A percentile compares a stretch with the other conserved stretches of the same genome.
Evolutionary conservation across 495 filamentous ascomycete genomes (phyloP).

Genomic region (Hypoxylon cercidicola): DNA sequence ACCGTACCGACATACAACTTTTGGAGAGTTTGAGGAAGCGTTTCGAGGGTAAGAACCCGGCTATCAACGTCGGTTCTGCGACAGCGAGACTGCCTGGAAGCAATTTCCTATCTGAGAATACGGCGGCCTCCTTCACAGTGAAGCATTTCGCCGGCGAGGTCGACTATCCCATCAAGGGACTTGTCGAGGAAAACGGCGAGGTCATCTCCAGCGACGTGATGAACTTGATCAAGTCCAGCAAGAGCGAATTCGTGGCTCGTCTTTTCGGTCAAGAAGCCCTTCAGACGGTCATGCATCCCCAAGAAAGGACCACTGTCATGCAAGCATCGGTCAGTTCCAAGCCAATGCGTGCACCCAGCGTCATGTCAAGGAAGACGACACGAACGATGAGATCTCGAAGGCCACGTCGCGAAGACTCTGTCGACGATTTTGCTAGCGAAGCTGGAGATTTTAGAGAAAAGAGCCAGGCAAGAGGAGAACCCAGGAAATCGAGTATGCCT

Average conservation of each 20-base stretch:
- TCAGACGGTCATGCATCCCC: conserved; percentile 88
- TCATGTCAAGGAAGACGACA: conserved; percentile 75
- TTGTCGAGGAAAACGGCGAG: conserved; percentile 95
- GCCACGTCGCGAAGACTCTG: conserved; percentile 60
- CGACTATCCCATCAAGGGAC: conserved; percentile 86
- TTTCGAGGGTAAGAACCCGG: conserved; percentile 92
- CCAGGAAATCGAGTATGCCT: conserved; percentile 48
- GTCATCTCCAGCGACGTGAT: conserved; percentile 95
- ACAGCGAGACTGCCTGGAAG: conserved; percentile 77
- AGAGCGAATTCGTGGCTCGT: conserved; percentile 85
- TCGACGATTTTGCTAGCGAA: conserved; percentile 63
- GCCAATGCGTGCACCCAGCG: conserved; percentile 89
- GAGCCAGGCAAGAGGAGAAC: conserved; percentile 42
- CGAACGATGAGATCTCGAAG: conserved; percentile 49
- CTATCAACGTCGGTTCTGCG: conserved; percentile 77
- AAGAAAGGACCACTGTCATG: conserved; percentile 90
- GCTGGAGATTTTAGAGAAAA: conserved; percentile 37
- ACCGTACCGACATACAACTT: conserved; percentile 87
- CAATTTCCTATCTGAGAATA: conserved; percentile 83
- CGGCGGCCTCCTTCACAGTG: conserved; percentile 82
- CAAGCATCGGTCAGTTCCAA: conserved; percentile 96
- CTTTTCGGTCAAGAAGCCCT: conserved; percentile 94
- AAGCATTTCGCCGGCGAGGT: conserved; percentile 96
- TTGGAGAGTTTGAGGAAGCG: conserved; percentile 89
- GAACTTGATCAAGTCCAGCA: conserved; percentile 90